Conservation (phyloP, 768 basidiomycete genomes). For the Suillus placidus region DNA sequence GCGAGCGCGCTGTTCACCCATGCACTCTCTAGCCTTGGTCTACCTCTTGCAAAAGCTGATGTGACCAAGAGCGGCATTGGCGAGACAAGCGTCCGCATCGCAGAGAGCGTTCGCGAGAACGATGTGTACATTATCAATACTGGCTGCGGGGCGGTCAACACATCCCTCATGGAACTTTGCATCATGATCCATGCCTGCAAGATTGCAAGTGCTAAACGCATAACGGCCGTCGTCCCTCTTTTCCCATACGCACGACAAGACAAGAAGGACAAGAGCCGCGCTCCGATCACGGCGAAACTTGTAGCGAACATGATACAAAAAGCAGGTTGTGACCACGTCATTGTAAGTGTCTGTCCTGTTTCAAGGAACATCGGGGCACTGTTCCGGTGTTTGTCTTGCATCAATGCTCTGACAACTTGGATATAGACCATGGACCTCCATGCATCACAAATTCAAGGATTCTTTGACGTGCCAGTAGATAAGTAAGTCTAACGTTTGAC, state of each 20-base stretch:
- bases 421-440: slow-evolving; percentile 96
- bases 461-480: slow-evolving; percentile 99
- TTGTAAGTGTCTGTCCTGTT: slow-evolving; percentile 56
- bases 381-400: slow-evolving; percentile 1
- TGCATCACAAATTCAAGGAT: slow-evolving; percentile 98
- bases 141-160: slow-evolving; percentile 84
- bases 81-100: slow-evolving; percentile 89
- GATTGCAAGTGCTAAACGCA: slow-evolving; percentile 97
- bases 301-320: slow-evolving; percentile 97
- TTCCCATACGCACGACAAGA: slow-evolving; percentile 98
- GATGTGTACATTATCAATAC: slow-evolving; percentile 99
- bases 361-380: not conserved
- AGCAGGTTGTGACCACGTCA: slow-evolving; percentile 94
- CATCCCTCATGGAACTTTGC: slow-evolving; percentile 95
- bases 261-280: slow-evolving; percentile 99
- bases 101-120: slow-evolving; percentile 95
- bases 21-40: slow-evolving; percentile 68
- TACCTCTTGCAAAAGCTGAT: slow-evolving; percentile 85
- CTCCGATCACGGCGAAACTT: slow-evolving; percentile 96
- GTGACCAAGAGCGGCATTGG: slow-evolving; percentile 88
- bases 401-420: slow-evolving; percentile 12
- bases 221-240: slow-evolving; percentile 97
- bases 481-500: slow-evolving; percentile 68
- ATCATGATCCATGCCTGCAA: slow-evolving; percentile 99
- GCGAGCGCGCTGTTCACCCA: slow-evolving; percentile 16